phyloP scores from a whole-genome alignment of 2,329 filamentous ascomycete species.

The Trichoderma hamatum region DNA sequence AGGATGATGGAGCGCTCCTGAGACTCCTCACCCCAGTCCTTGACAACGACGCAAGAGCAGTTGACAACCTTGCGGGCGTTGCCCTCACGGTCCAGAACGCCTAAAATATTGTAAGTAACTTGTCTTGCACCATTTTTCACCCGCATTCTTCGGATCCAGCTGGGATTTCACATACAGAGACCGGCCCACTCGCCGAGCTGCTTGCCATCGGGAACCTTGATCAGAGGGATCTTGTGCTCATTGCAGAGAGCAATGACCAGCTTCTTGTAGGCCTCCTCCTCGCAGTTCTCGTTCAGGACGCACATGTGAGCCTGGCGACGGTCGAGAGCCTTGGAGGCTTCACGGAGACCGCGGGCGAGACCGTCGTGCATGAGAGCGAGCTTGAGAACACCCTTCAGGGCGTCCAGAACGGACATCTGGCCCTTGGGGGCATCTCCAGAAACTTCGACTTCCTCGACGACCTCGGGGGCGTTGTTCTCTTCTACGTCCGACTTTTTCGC shows the following conservation, averaged over 20 bases:
- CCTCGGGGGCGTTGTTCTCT: slow-evolving; percentile 91
- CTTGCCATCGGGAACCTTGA: slow-evolving; percentile 99
- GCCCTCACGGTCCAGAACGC: slow-evolving; percentile 97
- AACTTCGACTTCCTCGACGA: slow-evolving; percentile 89
- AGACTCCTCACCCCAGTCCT: slow-evolving; percentile 99
- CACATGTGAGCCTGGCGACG: slow-evolving; percentile 99
- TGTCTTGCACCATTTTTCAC: background rate
- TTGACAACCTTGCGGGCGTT: slow-evolving; percentile 99
- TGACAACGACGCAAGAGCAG: slow-evolving; percentile 99
- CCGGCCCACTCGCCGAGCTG: slow-evolving; percentile 99
- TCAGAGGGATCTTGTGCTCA: slow-evolving; percentile 99
- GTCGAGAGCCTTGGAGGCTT: slow-evolving; percentile 98
- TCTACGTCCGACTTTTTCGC: slow-evolving; percentile 94
- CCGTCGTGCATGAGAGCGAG: slow-evolving; percentile 99
- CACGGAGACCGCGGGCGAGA: slow-evolving; percentile 95
- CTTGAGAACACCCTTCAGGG: slow-evolving; percentile 98
- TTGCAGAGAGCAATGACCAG: slow-evolving; percentile 97
- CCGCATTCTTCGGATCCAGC: background rate
- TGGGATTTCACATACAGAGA: slow-evolving; percentile 75
- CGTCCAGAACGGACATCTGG: slow-evolving; percentile 97
- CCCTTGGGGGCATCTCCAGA: slow-evolving; percentile 87
- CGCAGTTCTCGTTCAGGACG: slow-evolving; percentile 98
- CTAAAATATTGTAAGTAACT: slow-evolving; percentile 53
- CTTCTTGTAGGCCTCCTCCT: slow-evolving; percentile 99
- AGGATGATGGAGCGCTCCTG: slow-evolving; percentile 98